phyloP scores from a whole-genome alignment of 768 basidiomycete species.

The Suillus paluster region DNA sequence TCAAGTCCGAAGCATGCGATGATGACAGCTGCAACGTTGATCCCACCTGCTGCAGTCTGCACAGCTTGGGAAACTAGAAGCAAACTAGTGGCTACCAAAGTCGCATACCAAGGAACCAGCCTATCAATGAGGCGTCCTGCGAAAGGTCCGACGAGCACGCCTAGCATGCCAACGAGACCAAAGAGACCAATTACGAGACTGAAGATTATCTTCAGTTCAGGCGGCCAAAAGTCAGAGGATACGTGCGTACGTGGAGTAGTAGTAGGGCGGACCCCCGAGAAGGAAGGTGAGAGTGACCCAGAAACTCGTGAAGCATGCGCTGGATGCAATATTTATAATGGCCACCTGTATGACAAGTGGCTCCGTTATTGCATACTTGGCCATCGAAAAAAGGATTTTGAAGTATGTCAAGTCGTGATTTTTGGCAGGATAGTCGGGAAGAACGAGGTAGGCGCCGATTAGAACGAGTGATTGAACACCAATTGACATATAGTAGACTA shows the following conservation, averaged over 20 bases:
- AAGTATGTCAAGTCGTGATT: conserved; percentile 67
- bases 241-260: conserved; percentile 65
- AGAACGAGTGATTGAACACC: conserved; percentile 68
- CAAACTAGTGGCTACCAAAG: conserved; percentile 55
- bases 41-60: conserved; percentile 71
- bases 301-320: conserved; percentile 63
- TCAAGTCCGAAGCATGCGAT: conserved; percentile 75
- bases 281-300: conserved; percentile 85
- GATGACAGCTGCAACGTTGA: conserved; percentile 71
- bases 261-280: conserved; percentile 74
- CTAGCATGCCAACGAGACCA: conserved; percentile 74
- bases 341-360: conserved; percentile 74
- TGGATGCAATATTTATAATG: conserved; percentile 61
- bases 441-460: conserved; percentile 58
- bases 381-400: conserved; percentile 77
- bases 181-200: conserved; percentile 71
- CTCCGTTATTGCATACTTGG: conserved; percentile 74
- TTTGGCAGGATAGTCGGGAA: conserved; percentile 88
- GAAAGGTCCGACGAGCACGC: conserved; percentile 70
- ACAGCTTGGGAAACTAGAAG: conserved; percentile 60
- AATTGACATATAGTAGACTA: conserved; percentile 79
- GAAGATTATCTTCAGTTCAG: conserved; percentile 2
- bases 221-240: background rate
- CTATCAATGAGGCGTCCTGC: conserved; percentile 71
- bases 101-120: conserved; percentile 79